phyloP scores from a whole-genome alignment of 208 protist species.

The Leishmania guyanensis region DNA sequence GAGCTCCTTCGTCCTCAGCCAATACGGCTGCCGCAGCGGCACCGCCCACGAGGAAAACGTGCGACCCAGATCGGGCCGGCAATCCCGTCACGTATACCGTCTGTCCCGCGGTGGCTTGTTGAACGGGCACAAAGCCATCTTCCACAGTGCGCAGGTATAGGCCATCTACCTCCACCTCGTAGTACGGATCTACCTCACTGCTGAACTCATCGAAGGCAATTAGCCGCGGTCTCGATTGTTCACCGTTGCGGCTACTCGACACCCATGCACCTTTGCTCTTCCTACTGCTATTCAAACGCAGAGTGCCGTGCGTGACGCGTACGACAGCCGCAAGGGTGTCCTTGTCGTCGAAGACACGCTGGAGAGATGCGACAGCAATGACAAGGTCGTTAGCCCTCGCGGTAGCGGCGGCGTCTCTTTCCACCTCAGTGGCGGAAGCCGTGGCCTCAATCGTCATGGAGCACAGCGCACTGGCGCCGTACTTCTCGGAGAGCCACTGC shows the following conservation, averaged over 20 bases:
- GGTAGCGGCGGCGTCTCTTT: not conserved
- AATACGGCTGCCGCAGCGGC: conserved; percentile 38
- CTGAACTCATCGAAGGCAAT: conserved; percentile 72
- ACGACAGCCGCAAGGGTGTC: conserved; percentile 58
- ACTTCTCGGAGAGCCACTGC: conserved; percentile 43
- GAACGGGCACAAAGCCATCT: conserved; percentile 58
- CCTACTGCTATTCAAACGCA: conserved; percentile 22
- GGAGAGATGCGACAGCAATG: conserved; percentile 57
- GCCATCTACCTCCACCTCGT: conserved; percentile 40
- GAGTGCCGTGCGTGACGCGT: conserved; percentile 59
- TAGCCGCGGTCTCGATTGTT: conserved; percentile 14
- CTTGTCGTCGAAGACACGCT: conserved; percentile 49
- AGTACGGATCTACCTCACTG: conserved; percentile 69
- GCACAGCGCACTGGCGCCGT: conserved; percentile 33
- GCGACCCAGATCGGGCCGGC: conserved; percentile 46
- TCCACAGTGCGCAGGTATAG: conserved; percentile 53
- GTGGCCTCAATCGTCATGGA: not conserved
- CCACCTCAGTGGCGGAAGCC: not conserved
- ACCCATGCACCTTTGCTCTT: not conserved
- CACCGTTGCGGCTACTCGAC: not conserved
- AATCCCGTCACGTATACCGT: conserved; percentile 68
- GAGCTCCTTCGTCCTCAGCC: conserved; percentile 32
- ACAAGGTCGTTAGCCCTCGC: conserved; percentile 17
- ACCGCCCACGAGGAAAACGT: conserved; percentile 64
- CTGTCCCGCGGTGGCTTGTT: conserved; percentile 61